Evolutionary conservation across 331 rosid genomes (phyloP), one percentile per base, ranked within the genome.

Genomic region (Pyrus hybrid): DNA sequence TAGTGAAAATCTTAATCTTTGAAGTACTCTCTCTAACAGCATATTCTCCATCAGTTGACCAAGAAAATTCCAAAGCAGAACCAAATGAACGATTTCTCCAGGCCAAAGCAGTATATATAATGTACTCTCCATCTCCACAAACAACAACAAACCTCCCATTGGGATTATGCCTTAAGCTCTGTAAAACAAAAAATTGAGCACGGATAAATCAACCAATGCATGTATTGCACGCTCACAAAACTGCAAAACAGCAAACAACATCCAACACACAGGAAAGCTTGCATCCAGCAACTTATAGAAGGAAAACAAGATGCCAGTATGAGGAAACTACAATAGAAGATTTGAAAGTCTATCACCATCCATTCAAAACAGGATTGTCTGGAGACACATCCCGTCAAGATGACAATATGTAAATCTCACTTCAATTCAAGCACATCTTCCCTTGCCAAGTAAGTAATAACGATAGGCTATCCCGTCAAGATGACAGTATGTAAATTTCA

Each of bases 51-150:
- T 96, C 99, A 6, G 91, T 54, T 57, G 99, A 96, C 99, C 99
- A 96, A 60, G 77, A 98, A 75, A 96, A 82, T 85, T 96, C 99
- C 88, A 96, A 83, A 51, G 99, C 99, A 4, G 99, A 93, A 77
- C 99, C 99, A 80, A 96, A 96, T 37, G 99, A 92, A 66, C 99
- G 88, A 70, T 96, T 96, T 82, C 99, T 93, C 99, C 99, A 96
- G 16, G 99, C 99, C 88, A 96, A 87, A 71, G 99, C 99, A 67
- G 58, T 53, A 18, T 53, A 53, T 53, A 53, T 53, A 17, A 53
- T 53, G 58, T 53, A 53, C 58, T 53, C 58, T 5, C 58, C 58
- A 53, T 53, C 58, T 53, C 58, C 58, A 53, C 58, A 53, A 6
- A 53, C 58, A 76, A 92, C 97, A 65, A 96, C 98, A 85, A 96